Conservation (phyloP, 805 yeast genomes). For the Limtongia smithiae region DNA sequence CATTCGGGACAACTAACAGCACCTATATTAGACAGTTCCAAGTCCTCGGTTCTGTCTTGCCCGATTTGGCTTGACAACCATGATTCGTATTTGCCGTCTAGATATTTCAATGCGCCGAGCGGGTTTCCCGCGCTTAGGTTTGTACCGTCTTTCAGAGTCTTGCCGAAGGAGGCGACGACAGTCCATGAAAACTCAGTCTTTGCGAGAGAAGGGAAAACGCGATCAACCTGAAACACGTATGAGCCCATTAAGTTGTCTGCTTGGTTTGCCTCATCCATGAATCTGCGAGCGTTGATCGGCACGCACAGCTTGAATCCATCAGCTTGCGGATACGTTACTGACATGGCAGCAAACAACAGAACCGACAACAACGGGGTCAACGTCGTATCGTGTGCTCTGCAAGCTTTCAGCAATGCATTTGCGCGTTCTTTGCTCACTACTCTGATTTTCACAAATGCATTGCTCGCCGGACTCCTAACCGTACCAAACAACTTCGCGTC, state of each 20-base stretch:
- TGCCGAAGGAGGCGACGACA: not conserved
- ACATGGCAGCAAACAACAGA: not conserved
- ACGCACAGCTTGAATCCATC: constrained; percentile 1
- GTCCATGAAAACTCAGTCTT: constrained; percentile 8
- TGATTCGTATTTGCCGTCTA: constrained; percentile 5
- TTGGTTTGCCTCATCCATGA: not conserved
- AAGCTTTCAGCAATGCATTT: not conserved
- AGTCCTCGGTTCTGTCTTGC: not conserved
- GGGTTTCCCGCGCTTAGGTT: not conserved
- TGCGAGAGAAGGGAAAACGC: not conserved
- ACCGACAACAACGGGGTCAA: constrained; percentile 12
- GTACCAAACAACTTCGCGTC: constrained; percentile 3
- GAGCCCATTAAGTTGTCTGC: constrained; percentile 5
- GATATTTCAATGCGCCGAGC: constrained; percentile 8
- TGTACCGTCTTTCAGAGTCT: constrained; percentile 2
- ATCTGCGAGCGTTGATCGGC: constrained; percentile 20
- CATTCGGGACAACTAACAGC: not conserved
- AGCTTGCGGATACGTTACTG: constrained; percentile 2
- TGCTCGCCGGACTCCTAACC: constrained; percentile 1
- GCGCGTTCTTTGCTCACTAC: not conserved
- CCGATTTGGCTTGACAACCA: constrained; percentile 9
- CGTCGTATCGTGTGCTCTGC: constrained; percentile 10
- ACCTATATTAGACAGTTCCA: constrained; percentile 18
- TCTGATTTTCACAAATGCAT: not conserved
- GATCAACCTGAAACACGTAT: constrained; percentile 5